Conservation (phyloP, 164 flowering plant species). For the Annona cherimola region DNA sequence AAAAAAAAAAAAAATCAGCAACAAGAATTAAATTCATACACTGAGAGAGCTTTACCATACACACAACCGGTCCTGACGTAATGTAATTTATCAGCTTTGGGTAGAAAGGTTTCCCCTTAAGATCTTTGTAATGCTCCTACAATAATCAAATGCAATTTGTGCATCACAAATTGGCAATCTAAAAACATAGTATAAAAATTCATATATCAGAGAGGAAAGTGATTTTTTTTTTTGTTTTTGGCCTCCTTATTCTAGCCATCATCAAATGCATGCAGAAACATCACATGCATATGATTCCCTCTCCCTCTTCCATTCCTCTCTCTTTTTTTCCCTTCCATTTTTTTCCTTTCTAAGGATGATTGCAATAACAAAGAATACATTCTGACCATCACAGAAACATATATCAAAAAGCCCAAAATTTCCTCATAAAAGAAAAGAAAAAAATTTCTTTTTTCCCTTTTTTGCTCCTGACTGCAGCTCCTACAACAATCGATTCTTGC, state of each 20-base stretch:
- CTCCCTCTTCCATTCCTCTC: too few species aligned
- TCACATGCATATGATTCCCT: not conserved
- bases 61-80: slow-evolving; percentile 95
- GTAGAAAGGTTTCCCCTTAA: slow-evolving; percentile 71
- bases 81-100: slow-evolving; percentile 81
- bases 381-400: too few species aligned
- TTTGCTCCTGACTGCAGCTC: too few species aligned
- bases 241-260: too few species aligned
- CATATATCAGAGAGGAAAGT: not conserved
- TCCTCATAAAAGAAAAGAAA: too few species aligned
- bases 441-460: not conserved
- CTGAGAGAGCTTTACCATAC: slow-evolving; percentile 57
- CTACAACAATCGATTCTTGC: too few species aligned
- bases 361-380: too few species aligned
- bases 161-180: not conserved
- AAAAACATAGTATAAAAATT: too few species aligned
- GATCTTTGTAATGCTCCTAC: slow-evolving; percentile 97
- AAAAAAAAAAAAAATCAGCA: not conserved
- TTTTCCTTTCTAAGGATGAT: too few species aligned
- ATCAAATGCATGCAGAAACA: not conserved
- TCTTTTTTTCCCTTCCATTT: too few species aligned
- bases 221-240: too few species aligned
- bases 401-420: too few species aligned
- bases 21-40: not conserved
- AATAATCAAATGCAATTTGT: slow-evolving; percentile 4